phyloP scores from a whole-genome alignment of 1,284 basidiomycete genomes.

The Veloboletus limbatus region DNA sequence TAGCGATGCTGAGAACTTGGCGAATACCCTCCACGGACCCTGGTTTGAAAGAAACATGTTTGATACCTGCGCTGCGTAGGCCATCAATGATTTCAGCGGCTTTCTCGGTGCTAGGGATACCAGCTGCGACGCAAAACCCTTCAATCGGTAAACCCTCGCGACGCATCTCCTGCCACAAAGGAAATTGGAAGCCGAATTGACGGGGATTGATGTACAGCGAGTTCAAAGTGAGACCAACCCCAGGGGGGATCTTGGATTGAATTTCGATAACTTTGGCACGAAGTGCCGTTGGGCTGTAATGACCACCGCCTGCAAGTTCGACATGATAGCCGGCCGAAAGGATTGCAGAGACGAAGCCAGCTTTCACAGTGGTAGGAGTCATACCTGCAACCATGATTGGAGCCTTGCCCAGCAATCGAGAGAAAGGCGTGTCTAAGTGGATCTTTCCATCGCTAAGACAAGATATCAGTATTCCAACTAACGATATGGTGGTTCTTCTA shows the following conservation, averaged over 20 bases:
- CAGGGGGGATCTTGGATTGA: slow-evolving; percentile 76
- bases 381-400: slow-evolving; percentile 99
- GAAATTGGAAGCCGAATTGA: slow-evolving; percentile 96
- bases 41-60: slow-evolving; percentile 96
- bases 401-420: slow-evolving; percentile 90
- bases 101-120: slow-evolving; percentile 91
- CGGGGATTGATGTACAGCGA: slow-evolving; percentile 98
- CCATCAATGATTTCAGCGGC: slow-evolving; percentile 89
- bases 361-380: slow-evolving; percentile 93
- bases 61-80: slow-evolving; percentile 78
- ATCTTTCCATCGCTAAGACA: slow-evolving; percentile 76
- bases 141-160: slow-evolving; percentile 94
- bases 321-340: slow-evolving; percentile 94
- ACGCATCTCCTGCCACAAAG: slow-evolving; percentile 97
- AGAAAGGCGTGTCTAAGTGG: slow-evolving; percentile 94
- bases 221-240: slow-evolving; percentile 92
- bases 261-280: slow-evolving; percentile 91
- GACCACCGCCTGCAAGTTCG: slow-evolving; percentile 96
- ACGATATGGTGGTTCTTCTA: slow-evolving; percentile 33
- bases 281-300: slow-evolving; percentile 88
- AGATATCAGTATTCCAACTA: slow-evolving; percentile 13
- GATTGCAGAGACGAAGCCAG: slow-evolving; percentile 88
- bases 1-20: slow-evolving; percentile 95
- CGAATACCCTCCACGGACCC: slow-evolving; percentile 96
- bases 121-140: slow-evolving; percentile 97